phyloP scores from a whole-genome alignment of 1,284 basidiomycete genomes.

The Ustilago esculenta region DNA sequence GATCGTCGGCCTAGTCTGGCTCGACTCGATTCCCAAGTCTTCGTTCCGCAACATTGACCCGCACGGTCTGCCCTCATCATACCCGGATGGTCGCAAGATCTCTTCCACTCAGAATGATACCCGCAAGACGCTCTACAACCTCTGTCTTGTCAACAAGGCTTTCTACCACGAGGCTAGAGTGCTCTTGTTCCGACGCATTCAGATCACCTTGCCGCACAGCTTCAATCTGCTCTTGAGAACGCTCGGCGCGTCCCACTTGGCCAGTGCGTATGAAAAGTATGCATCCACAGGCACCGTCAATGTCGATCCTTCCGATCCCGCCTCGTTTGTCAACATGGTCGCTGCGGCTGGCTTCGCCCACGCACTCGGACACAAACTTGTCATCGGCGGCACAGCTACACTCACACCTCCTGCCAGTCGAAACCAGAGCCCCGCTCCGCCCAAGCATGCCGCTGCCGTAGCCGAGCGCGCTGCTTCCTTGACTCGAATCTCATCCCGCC shows the following conservation, averaged over 20 bases:
- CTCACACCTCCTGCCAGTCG: constrained; percentile 32
- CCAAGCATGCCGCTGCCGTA: constrained; percentile 1
- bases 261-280: constrained; percentile 57
- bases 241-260: constrained; percentile 56
- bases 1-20: constrained; percentile 56
- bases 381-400: constrained; percentile 32
- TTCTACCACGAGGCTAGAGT: constrained; percentile 61
- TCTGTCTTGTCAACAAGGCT: constrained; percentile 62
- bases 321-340: constrained; percentile 58
- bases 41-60: constrained; percentile 62
- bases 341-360: constrained; percentile 62
- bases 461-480: constrained; percentile 16
- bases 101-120: constrained; percentile 57
- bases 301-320: constrained; percentile 49
- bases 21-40: constrained; percentile 59
- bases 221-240: constrained; percentile 60
- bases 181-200: constrained; percentile 61
- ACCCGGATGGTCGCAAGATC: constrained; percentile 56
- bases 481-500: constrained; percentile 11
- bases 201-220: constrained; percentile 63
- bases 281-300: constrained; percentile 47
- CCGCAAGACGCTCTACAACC: constrained; percentile 55
- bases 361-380: constrained; percentile 51
- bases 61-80: constrained; percentile 58
- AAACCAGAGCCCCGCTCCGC: constrained; percentile 34